Evolutionary conservation across 2,329 filamentous ascomycete species (phyloP), one percentile per base, ranked within the genome.

Genomic region (Huntiella omanensis): DNA sequence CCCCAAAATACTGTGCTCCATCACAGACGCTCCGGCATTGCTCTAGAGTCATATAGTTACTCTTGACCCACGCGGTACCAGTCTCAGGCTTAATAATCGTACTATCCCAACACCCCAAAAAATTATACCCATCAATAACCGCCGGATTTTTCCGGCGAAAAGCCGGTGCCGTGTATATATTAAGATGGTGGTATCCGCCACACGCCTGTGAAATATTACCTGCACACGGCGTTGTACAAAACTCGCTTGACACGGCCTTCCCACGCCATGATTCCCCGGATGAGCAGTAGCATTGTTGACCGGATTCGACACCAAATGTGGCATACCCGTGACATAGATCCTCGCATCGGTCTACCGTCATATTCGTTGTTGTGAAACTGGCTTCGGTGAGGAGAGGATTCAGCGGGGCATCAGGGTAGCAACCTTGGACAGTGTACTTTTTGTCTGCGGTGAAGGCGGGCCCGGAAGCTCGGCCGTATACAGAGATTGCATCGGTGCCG

Each of bases 391-490:
- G 7, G 17, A 5, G 15, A 43, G 33, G 4, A 11, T 12, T 3
- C 15, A 33, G n/a, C 6, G 12, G n/a, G 33, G 13, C 16, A 15
- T 35, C 36, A 2, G 48, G 39, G 35, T 34, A 43, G 32, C 48
- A 46, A 5, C 48, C 48, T 28, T 49, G 48, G 19, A 43, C 46
- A 16, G 43, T 46, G 40, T 49, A 49, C 4, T 40, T 37, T 15
- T 43, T 33, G 2, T 28, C 15, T 4, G 43, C 40, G 5, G 42
- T 28, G 1, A 44, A 10, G 1, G 43, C 48, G 1, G 37, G 11
- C 5, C 34, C 35, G 33, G 45, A 35, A 7, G 48, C 44, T 33
- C 36, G 36, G 11, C 48, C 48, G 32, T 49, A 49, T 11, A 47
- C 32, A n/a, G 39, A 39, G 22, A 43, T 12, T 4, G 35, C 35